Evolutionary conservation across 2,329 filamentous ascomycete species (phyloP), one percentile per base, ranked within the genome.

Genomic region (Pseudogymnoascus sp.): DNA sequence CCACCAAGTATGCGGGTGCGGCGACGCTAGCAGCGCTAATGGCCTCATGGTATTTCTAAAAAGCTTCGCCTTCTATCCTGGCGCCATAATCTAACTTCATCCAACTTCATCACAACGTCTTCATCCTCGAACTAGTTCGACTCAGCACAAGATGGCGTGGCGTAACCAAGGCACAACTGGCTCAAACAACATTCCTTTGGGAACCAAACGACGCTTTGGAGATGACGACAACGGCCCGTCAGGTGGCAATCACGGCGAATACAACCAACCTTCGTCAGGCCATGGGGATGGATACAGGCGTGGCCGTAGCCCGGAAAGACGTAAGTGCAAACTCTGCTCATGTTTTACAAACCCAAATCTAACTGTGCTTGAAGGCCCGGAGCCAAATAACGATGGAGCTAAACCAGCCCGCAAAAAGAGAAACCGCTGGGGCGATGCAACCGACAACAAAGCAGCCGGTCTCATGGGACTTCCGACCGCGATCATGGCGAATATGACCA

Each of bases 381-480:
- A 60, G 33, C 64, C 75, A 38, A 61, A 63, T 60, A 46, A 77
- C 60, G 93, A 97, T 77, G 93, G 91, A 64, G 85, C 88, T 67
- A 90, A 90, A 75, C 59, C 59, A 10, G 89, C 89, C 72, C 91
- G 95, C 77, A 97, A 96, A 87, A 97, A 97, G 88, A 89, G 93
- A 76, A 99, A 99, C 77, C 88, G 95, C 75, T 99, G 95, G 95
- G 95, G 95, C 69, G 93, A 97, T 77, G 91, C 91, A 66, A 89
- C 91, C 63, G 95, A 99, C 79, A 99, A 99, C 80, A 99, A 99
- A 83, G 95, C 95, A 65, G 95, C 95, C 64, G 95, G 95, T 68
- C 83, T 99, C 66, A 97, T 99, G 93, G 95, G 95, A 64, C 83
- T 99, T 69, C 92, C 95, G 29, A 99, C 95, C 15, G 91, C 93